Base-by-base conservation (phyloP, 2,329 filamentous ascomycete genomes). In the Grosmannia huntii region DNA sequence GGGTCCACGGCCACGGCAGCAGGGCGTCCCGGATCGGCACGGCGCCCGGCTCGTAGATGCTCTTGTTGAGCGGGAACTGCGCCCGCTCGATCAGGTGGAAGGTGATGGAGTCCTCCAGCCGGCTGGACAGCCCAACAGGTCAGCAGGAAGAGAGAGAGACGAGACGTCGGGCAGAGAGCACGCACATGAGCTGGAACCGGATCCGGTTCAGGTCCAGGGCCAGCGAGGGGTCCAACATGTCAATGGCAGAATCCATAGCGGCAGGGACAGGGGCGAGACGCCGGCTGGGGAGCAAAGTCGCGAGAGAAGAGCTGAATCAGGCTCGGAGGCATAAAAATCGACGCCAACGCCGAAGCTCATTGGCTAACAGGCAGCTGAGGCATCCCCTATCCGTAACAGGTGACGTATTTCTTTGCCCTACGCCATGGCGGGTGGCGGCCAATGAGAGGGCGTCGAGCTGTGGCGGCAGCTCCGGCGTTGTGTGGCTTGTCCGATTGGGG, bases 41-140 rank as follows among this genome's bases (percentile, higher is more conserved):
- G n/a, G 87, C 89, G 60, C 87, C 87, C 9, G 90, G 81, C 14
- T 76, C 72, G 75, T 99, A 99, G 72, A 97, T 91, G 66, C 85
- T 89, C 68, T 81, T 77, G 75, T 96, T 97, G 63, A 95, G 80
- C 4, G 92, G 90, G 72, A 97, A 99, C 71, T 99, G 94, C n/a
- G 92, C 92, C 48, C 94, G 86, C 75, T 99, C 94, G 68, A 97
- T 97, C 46, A 99, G 79, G 73, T 96, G 88, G 73, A 95, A 96
- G 64, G 89, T 95, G 68, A 99, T 97, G 61, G 92, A 97, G 69
- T 99, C 94, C 75, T 99, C 94, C 21, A 97, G 81, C 23, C 94
- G 94, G 68, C 94, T 99, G 54, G 53, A 54, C 61, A 52, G 48
- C n/a, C 5, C 12, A 27, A 19, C 27, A 46, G 23, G 41, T 28